Percentiles rank a stretch among this genome's conserved stretches.
These are phyloP conservation scores for Tinospora cordifolia DNA, from an alignment of 164 flowering plant genomes.

Conservation along the genomic window DNA sequence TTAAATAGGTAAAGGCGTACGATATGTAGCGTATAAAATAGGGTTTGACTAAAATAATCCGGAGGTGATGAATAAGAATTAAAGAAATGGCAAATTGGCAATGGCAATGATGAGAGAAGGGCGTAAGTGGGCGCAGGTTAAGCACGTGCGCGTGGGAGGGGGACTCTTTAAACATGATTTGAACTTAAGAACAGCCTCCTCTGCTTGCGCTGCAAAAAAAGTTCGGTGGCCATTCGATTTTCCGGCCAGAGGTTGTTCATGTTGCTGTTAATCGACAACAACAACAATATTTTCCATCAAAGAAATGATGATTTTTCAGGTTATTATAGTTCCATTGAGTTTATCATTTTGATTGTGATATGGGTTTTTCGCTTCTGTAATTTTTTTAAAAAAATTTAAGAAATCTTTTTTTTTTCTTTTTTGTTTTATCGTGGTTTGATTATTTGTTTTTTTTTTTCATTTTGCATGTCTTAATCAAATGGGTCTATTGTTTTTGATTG, in stretches of 20 bases:
- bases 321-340: neutral
- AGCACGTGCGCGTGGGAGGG: conserved; percentile 53
- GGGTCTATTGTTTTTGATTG: conserved; percentile 28
- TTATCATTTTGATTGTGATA: neutral
- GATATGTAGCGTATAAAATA: conserved; percentile 23
- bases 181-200: conserved; percentile 3
- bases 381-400: too few relatives aligned
- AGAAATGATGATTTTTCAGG: conserved; percentile 1
- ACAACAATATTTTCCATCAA: neutral
- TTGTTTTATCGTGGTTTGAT: conserved; percentile 4
- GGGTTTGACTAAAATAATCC: conserved; percentile 32
- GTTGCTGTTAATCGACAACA: neutral
- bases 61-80: conserved; percentile 1
- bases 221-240: neutral
- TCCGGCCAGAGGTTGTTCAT: neutral
- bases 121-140: conserved; percentile 48
- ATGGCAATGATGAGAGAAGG: conserved; percentile 41
- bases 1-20: conserved; percentile 14
- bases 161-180: conserved; percentile 11
- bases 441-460: too few relatives aligned
- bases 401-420: neutral
- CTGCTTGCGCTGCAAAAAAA: neutral
- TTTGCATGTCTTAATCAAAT: conserved; percentile 11
- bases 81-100: conserved; percentile 9
- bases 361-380: neutral